phyloP scores from a whole-genome alignment of 371 early-diverging fungal species.

The Saksenaea oblongispora region DNA sequence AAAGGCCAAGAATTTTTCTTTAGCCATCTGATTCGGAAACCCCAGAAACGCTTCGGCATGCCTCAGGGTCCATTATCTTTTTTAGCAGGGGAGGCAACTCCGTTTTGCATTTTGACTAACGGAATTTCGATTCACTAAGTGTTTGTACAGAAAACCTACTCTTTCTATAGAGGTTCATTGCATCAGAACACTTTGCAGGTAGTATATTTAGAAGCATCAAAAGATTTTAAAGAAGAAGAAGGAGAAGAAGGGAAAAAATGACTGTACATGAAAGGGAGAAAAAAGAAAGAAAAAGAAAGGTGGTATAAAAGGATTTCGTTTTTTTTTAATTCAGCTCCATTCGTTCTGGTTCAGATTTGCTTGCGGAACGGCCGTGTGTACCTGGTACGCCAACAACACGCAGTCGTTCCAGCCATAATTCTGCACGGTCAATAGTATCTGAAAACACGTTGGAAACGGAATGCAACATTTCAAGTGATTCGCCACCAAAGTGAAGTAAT shows the following conservation, averaged over 20 bases:
- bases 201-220: no score
- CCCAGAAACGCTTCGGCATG: no score
- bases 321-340: not conserved
- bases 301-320: not conserved
- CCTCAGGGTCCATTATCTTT: no score
- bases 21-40: no score
- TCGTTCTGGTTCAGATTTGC: not conserved
- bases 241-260: not conserved
- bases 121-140: no score
- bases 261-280: not conserved
- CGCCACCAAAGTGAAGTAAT: constrained; percentile 63
- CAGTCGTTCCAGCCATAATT: constrained; percentile 60
- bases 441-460: constrained; percentile 68
- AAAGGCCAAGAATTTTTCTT: no score
- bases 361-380: constrained; percentile 8
- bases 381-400: constrained; percentile 43
- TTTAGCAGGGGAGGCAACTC: no score
- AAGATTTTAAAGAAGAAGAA: not conserved
- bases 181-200: no score
- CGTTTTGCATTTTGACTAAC: no score
- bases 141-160: no score
- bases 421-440: constrained; percentile 74
- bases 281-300: not conserved
- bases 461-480: constrained; percentile 73
- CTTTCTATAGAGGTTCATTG: no score